Evolutionary conservation across 2,329 filamentous ascomycete genomes (phyloP).

Genomic region (Helotiales sp.): DNA sequence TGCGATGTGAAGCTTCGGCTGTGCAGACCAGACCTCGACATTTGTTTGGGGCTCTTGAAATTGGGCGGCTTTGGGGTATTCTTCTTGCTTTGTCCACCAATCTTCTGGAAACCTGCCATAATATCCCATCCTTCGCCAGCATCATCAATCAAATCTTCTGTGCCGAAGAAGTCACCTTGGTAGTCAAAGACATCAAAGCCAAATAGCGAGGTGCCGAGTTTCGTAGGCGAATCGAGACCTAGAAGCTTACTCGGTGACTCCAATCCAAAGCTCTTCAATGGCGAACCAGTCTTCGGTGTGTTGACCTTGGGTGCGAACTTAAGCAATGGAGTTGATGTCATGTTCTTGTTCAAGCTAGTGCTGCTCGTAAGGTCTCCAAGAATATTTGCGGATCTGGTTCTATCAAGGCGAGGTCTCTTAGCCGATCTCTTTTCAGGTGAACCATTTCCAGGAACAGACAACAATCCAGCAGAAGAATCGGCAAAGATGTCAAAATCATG

Average conservation of each 20-base stretch:
- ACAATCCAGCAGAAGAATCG: conserved; percentile 41
- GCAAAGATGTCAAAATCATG: conserved; percentile 64
- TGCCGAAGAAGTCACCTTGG: conserved; percentile 52
- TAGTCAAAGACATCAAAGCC: conserved; percentile 28
- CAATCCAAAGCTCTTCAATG: conserved; percentile 56
- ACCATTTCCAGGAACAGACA: conserved; percentile 52
- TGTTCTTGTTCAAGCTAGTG: conserved; percentile 48
- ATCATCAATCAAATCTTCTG: conserved; percentile 59
- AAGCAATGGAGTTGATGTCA: conserved; percentile 51
- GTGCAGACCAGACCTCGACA: conserved; percentile 24
- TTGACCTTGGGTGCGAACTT: conserved; percentile 44
- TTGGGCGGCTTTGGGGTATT: conserved; percentile 22
- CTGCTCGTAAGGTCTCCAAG: conserved; percentile 54
- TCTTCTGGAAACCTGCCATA: conserved; percentile 74
- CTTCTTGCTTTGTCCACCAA: conserved; percentile 37
- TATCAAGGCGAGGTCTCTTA: conserved; percentile 60
- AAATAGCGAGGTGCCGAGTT: conserved; percentile 25
- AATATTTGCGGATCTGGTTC: conserved; percentile 61
- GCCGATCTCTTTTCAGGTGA: conserved; percentile 67
- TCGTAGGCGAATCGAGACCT: conserved; percentile 26
- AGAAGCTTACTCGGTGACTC: conserved; percentile 57
- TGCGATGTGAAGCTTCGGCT: conserved; percentile 35
- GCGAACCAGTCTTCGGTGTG: conserved; percentile 48
- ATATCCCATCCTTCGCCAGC: conserved; percentile 67
- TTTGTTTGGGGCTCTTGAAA: too few species aligned